Base-by-base conservation (phyloP, 768 basidiomycete genomes). In the Mycena venus region DNA sequence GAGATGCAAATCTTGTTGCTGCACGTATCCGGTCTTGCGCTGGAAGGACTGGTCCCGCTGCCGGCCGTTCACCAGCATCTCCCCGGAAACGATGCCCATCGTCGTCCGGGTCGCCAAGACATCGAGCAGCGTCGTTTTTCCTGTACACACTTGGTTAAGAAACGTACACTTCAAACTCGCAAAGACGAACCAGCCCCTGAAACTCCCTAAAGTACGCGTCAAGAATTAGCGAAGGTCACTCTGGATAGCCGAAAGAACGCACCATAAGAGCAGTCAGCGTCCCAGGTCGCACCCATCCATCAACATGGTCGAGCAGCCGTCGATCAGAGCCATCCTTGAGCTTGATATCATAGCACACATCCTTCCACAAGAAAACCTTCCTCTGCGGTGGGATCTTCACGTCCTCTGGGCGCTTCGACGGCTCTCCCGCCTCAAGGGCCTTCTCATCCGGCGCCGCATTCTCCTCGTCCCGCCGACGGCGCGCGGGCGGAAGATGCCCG, bases 261-360 rank as follows among this genome's bases (percentile, higher is more conserved):
- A 80, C 89, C 88, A 90, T 89, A 21, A 90, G 82, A 3, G 89
- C 89, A 0, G 87, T 89, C 40, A 89, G 79, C 27, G 85, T 88
- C 1, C 90, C 89, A 2, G 90, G 89, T 49, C 84, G 84, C 65
- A 89, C 87, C 74, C 86, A 90, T 7, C 89, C 88, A 51, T 84
- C 86, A 21, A 90, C 84, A 61, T 86, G 79, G 76, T 89, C 84
- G 27, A 90, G 82, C 0, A 90, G 59, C 14, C 75, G 79, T 34
- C 78, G 34, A 19, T 76, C 70, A 21, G 78, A 65, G 0, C 70
- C 64, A 14, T 80, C 81, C 40, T 79, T 78, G 55, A 82, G 77
- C 68, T 77, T 79, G 69, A 82, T 79, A 73, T 83, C 85, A 75
- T 88, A 89, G 80, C 84, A 84, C 2, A 86, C 78, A 60, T 84